Base-by-base conservation (phyloP, 306 rosid species). In the Prinsepia uniflora region DNA sequence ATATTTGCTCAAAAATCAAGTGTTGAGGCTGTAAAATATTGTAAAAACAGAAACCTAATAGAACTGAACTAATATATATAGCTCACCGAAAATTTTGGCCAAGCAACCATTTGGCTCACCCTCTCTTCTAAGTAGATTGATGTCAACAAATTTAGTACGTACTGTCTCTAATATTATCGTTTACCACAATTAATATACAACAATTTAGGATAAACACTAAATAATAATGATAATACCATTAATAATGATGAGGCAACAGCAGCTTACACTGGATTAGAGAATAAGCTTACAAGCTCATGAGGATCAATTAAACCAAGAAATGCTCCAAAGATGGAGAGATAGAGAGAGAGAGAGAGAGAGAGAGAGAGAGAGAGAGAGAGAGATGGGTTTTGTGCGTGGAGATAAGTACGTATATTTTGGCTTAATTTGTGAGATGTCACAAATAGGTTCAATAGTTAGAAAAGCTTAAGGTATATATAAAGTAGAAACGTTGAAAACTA, bases 221-320 rank as follows among this genome's bases (percentile, higher is more conserved):
- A 12, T 6, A n/a, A n/a, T n/a, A n/a, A n/a, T n/a, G n/a, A n/a
- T n/a, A n/a, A n/a, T n/a, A n/a, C n/a, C n/a, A n/a, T n/a, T n/a
- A n/a, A n/a, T n/a, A n/a, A n/a, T n/a, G n/a, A 11, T 44, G 47
- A 44, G 47, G 47, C 8, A 30, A 66, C 71, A 67, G 44, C 58
- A 47, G 70, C 79, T 78, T 66, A 71, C 61, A 20, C 76, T 52
- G n/a, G n/a, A n/a, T n/a, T n/a, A n/a, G n/a, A n/a, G n/a, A n/a
- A n/a, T n/a, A n/a, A n/a, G n/a, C n/a, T n/a, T n/a, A n/a, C n/a
- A 75, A 44, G 71, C 54, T 53, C 22, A 65, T 11, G 30, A 73
- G 1, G 1, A 2, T 24, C 30, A 24, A 24, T 24, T 24, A 24
- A 24, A 24, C 30, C 30, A 24, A 24, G 30, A 1, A 24, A 1